Evolutionary conservation across 2,329 filamentous ascomycete genomes (phyloP).

Genomic region (Alternaria rosae): DNA sequence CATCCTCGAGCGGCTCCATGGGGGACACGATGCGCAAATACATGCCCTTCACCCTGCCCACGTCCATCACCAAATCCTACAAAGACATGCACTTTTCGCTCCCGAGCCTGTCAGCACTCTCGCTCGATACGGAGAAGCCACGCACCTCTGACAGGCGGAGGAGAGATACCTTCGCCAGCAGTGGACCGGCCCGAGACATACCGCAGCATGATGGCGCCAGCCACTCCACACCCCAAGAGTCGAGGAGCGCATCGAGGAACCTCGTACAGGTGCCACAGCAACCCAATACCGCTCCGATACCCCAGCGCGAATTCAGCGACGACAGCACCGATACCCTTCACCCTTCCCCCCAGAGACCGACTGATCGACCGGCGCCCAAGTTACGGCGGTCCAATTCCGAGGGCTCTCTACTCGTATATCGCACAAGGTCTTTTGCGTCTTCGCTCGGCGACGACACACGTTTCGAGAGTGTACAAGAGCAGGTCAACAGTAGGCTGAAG

Average conservation of each 20-base stretch:
- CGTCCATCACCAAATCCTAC: constrained; percentile 45
- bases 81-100: constrained; percentile 48
- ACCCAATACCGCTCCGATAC: constrained; percentile 21
- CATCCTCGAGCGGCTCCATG: constrained; percentile 49
- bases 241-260: constrained; percentile 8
- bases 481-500: constrained; percentile 88
- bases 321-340: constrained; percentile 28
- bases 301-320: constrained; percentile 26
- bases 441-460: constrained; percentile 84
- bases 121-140: constrained; percentile 29
- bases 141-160: constrained; percentile 19
- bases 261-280: constrained; percentile 20
- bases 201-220: constrained; percentile 34
- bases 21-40: constrained; percentile 47
- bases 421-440: constrained; percentile 77
- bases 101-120: constrained; percentile 41
- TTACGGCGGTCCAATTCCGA: constrained; percentile 74
- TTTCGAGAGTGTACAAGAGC: constrained; percentile 80
- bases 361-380: constrained; percentile 29
- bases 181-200: constrained; percentile 11
- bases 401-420: constrained; percentile 76
- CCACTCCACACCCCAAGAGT: constrained; percentile 16
- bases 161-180: constrained; percentile 24
- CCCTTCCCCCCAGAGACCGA: constrained; percentile 11
- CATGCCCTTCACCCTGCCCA: constrained; percentile 47